These are phyloP conservation scores for Phaeodactylum tricornutum DNA, from an alignment of 108 stramenopile genomes.

Conservation along the genomic window DNA sequence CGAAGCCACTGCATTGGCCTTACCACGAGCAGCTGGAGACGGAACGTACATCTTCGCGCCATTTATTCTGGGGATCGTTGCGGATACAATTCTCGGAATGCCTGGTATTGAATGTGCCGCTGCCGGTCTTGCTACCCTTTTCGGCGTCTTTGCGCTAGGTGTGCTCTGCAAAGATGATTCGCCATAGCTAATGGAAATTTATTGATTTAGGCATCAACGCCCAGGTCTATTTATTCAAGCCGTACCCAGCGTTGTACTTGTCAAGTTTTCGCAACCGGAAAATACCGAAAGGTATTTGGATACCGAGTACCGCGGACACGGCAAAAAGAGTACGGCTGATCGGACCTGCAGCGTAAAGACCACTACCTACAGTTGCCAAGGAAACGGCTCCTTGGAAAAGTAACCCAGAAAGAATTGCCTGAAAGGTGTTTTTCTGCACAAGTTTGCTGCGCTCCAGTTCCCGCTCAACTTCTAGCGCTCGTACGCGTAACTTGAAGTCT, in stretches of 20 bases:
- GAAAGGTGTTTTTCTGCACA: conserved; percentile 71
- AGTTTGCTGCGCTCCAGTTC: conserved; percentile 76
- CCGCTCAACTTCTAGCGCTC: conserved; percentile 86
- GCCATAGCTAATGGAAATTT: too few relatives aligned
- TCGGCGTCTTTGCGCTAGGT: conserved; percentile 14
- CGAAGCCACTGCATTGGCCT: conserved; percentile 55
- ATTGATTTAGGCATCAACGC: too few relatives aligned
- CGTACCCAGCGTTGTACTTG: conserved; percentile 71
- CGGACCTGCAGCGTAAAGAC: conserved; percentile 21
- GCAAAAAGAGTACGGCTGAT: conserved; percentile 40
- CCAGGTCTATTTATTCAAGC: too few relatives aligned
- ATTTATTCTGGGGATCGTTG: conserved; percentile 39
- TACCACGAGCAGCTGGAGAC: conserved; percentile 61
- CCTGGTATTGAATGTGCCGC: conserved; percentile 25
- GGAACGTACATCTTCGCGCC: conserved; percentile 69
- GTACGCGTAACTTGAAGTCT: conserved; percentile 87
- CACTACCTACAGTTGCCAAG: conserved; percentile 49
- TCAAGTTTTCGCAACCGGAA: conserved; percentile 58
- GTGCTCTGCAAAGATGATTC: too few relatives aligned
- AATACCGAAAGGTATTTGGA: conserved; percentile 57
- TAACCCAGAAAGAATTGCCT: conserved; percentile 55
- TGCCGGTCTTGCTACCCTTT: conserved; percentile 13
- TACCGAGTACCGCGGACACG: conserved; percentile 46
- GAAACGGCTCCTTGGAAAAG: conserved; percentile 59
- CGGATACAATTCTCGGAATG: too few relatives aligned